Evolutionary conservation across 208 protist species (phyloP).

Genomic region (Trypanosoma cruzi): DNA sequence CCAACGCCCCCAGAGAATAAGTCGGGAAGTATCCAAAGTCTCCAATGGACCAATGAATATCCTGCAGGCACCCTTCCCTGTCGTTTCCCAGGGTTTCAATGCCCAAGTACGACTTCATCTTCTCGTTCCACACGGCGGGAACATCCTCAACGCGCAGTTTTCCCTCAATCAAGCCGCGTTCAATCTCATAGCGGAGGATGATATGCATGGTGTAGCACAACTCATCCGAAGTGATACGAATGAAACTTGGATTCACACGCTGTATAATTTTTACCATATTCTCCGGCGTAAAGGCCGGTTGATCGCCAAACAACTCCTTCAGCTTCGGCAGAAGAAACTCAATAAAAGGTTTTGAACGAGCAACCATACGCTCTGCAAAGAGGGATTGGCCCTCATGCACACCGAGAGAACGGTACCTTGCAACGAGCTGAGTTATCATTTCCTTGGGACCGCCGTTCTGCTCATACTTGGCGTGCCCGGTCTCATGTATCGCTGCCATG

Average conservation of each 20-base stretch:
- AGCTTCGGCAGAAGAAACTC: slow-evolving; percentile 55
- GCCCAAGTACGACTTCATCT: slow-evolving; percentile 88
- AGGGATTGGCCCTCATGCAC: slow-evolving; percentile 92
- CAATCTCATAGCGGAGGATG: slow-evolving; percentile 91
- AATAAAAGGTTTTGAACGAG: slow-evolving; percentile 54
- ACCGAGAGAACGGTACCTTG: slow-evolving; percentile 66
- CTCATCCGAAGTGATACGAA: slow-evolving; percentile 89
- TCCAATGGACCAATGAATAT: slow-evolving; percentile 87
- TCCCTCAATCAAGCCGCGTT: slow-evolving; percentile 82
- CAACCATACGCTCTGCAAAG: slow-evolving; percentile 83
- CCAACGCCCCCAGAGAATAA: slow-evolving; percentile 82
- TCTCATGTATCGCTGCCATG: slow-evolving; percentile 82
- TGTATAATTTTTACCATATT: slow-evolving; percentile 58
- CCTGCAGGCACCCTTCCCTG: slow-evolving; percentile 82
- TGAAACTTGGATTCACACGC: slow-evolving; percentile 65
- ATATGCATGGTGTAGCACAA: slow-evolving; percentile 91
- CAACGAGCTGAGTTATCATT: slow-evolving; percentile 65
- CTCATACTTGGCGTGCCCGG: slow-evolving; percentile 92
- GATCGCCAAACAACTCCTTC: slow-evolving; percentile 50
- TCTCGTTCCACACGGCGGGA: slow-evolving; percentile 78
- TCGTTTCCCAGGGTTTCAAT: slow-evolving; percentile 76
- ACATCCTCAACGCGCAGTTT: slow-evolving; percentile 78
- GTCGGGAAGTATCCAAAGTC: slow-evolving; percentile 90
- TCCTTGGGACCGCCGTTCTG: slow-evolving; percentile 73
- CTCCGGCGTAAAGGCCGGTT: slow-evolving; percentile 49